phyloP scores from a whole-genome alignment of 129 eudicot species.

The Centella asiatica region DNA sequence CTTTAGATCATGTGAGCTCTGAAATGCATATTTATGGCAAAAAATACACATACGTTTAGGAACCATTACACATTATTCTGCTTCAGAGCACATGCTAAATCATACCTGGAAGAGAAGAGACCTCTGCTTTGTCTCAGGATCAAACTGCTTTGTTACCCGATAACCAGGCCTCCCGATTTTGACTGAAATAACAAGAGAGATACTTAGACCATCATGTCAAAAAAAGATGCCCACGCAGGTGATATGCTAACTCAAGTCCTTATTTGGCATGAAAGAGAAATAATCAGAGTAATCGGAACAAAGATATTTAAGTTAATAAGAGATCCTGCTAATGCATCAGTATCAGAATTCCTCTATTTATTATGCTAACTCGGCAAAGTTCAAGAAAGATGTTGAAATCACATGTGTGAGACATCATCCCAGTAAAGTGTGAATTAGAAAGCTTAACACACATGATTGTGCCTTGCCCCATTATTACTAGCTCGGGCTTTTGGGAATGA shows the following conservation, averaged over 20 bases:
- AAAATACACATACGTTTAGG: no score
- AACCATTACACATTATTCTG: no score
- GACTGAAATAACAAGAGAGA: conserved; percentile 40
- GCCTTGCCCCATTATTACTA: no score
- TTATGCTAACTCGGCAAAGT: no score
- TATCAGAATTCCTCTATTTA: neutral
- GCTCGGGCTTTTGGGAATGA: no score
- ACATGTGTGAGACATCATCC: no score
- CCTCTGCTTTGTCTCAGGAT: conserved; percentile 88
- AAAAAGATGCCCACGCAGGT: neutral
- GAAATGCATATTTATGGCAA: neutral
- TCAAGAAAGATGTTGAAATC: no score
- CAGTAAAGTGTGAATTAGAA: no score
- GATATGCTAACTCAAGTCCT: neutral
- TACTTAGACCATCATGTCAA: conserved; percentile 9
- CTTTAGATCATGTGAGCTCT: neutral
- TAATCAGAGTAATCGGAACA: neutral
- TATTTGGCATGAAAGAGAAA: neutral
- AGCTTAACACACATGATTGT: no score
- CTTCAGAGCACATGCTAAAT: no score
- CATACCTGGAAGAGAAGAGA: conserved; percentile 83
- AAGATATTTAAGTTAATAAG: no score
- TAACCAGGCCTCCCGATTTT: conserved; percentile 97
- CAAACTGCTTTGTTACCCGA: conserved; percentile 85
- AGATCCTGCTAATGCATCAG: no score